These are phyloP conservation scores for Ostreobium quekettii DNA, from an alignment of 139 green algal genomes.

Conservation along the genomic window DNA sequence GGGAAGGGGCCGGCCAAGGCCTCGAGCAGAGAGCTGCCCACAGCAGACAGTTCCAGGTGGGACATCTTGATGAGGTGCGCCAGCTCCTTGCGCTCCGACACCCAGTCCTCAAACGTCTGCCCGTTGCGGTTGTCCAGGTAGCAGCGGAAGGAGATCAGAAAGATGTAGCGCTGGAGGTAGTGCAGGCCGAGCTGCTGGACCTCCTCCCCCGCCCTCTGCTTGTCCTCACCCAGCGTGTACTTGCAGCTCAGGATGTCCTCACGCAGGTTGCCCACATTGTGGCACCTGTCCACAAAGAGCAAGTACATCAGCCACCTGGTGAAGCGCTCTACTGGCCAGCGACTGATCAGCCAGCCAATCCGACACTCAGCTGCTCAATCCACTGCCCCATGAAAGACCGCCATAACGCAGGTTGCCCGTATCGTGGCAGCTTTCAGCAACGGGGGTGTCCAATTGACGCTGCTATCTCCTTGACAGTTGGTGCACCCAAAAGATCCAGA, in stretches of 20 bases:
- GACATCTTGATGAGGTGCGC: constrained; percentile 45
- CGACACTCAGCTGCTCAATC: too few species aligned
- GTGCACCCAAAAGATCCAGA: too few species aligned
- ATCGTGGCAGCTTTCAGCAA: too few species aligned
- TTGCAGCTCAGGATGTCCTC: constrained; percentile 59
- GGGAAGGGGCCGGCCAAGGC: too few species aligned
- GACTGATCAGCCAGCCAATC: too few species aligned
- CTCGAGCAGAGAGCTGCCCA: too few species aligned
- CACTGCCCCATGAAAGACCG: too few species aligned
- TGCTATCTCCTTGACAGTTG: too few species aligned
- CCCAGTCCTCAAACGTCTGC: constrained; percentile 43
- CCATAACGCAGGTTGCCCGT: too few species aligned
- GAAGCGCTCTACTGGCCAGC: too few species aligned
- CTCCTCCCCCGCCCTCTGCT: constrained; percentile 31
- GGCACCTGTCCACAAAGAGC: neutral
- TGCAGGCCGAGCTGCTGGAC: constrained; percentile 76
- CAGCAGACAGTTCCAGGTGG: constrained; percentile 26
- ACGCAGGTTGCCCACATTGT: constrained; percentile 50
- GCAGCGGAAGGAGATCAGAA: constrained; percentile 66
- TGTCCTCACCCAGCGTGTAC: constrained; percentile 23
- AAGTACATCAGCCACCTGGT: neutral
- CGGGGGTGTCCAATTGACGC: too few species aligned
- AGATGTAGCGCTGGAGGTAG: constrained; percentile 88
- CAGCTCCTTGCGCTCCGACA: constrained; percentile 46
- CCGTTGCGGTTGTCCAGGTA: constrained; percentile 13